Conservation (phyloP, 371 early-diverging fungal genomes). For the Syncephalastrum sp. region DNA sequence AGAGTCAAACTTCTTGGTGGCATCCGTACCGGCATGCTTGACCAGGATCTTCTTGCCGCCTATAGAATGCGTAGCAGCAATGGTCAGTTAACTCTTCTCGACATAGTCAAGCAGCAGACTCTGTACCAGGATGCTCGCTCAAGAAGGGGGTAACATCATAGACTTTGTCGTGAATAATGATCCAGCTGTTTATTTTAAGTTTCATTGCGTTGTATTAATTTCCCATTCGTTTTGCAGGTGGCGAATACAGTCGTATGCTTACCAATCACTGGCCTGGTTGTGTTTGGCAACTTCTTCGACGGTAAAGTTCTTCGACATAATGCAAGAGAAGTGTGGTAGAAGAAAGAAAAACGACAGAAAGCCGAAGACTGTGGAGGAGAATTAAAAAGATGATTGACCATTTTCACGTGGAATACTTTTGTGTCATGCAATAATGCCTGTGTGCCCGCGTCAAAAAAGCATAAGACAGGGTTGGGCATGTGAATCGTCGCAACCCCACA, state of each 20-base stretch:
- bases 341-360: too few species aligned
- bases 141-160: conserved; percentile 81
- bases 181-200: conserved; percentile 60
- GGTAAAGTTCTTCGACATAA: conserved; percentile 44
- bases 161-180: conserved; percentile 75
- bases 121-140: conserved; percentile 59
- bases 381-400: too few species aligned
- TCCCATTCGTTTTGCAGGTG: too few species aligned
- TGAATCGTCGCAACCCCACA: too few species aligned
- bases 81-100: neutral
- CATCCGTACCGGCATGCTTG: conserved; percentile 83
- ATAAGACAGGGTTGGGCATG: too few species aligned
- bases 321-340: neutral
- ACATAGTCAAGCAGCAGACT: neutral
- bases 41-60: conserved; percentile 63
- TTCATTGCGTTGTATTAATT: neutral
- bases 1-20: conserved; percentile 83
- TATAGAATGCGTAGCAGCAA: neutral
- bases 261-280: conserved; percentile 67
- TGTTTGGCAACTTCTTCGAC: conserved; percentile 74
- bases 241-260: conserved; percentile 1
- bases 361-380: too few species aligned
- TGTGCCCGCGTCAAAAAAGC: too few species aligned
- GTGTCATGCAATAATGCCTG: too few species aligned
- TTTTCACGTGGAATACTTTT: too few species aligned